These are phyloP conservation scores for Pseudonitzschia multiseries DNA, from an alignment of 108 stramenopile genomes.

Conservation along the genomic window DNA sequence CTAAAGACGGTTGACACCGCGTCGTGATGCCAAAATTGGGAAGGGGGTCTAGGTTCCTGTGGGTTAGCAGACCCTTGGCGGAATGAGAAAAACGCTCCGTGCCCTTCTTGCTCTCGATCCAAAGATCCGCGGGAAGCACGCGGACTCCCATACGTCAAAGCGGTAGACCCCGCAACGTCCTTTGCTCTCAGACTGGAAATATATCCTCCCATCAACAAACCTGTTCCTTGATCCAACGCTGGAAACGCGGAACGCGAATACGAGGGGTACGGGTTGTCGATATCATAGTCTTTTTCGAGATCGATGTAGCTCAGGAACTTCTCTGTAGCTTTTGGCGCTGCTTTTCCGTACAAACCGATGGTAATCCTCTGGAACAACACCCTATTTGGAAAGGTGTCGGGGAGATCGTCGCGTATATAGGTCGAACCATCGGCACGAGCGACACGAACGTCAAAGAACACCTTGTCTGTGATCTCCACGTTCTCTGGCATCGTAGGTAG, in stretches of 20 bases:
- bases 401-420: constrained; percentile 63
- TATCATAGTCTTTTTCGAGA: constrained; percentile 15
- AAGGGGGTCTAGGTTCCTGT: constrained; percentile 61
- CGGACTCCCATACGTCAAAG: constrained; percentile 60
- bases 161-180: constrained; percentile 55
- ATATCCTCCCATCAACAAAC: constrained; percentile 65
- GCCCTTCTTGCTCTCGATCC: constrained; percentile 52
- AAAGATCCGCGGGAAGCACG: constrained; percentile 72
- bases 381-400: constrained; percentile 55
- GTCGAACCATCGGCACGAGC: constrained; percentile 80
- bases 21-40: constrained; percentile 87
- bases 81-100: constrained; percentile 44
- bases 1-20: constrained; percentile 46
- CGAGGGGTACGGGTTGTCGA: constrained; percentile 65
- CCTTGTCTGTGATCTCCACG: constrained; percentile 59
- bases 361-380: constrained; percentile 60
- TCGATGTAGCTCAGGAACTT: constrained; percentile 69
- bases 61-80: constrained; percentile 71
- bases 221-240: constrained; percentile 63
- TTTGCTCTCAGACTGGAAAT: constrained; percentile 72
- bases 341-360: constrained; percentile 69
- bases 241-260: constrained; percentile 62
- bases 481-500: constrained; percentile 18
- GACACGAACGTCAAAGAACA: constrained; percentile 78
- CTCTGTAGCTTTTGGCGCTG: constrained; percentile 57